Conservation (phyloP, 306 rosid genomes). For the Vigna angularis region DNA sequence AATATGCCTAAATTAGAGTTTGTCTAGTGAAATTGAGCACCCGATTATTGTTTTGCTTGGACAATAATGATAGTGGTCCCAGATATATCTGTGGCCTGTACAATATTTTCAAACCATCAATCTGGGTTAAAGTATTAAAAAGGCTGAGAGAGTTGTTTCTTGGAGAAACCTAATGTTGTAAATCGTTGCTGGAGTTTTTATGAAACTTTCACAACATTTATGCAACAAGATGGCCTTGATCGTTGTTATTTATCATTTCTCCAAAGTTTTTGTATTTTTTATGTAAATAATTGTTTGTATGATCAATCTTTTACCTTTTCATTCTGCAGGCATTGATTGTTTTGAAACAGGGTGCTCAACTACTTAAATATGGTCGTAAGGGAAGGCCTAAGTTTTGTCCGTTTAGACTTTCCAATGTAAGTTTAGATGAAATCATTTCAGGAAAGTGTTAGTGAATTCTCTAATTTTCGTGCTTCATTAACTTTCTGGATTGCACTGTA, state of each 20-base stretch:
- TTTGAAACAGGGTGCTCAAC: slow-evolving; percentile 94
- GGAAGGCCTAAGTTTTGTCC: slow-evolving; percentile 98
- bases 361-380: slow-evolving; percentile 98
- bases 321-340: slow-evolving; percentile 79
- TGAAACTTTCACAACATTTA: slow-evolving; percentile 20
- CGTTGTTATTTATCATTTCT: slow-evolving; percentile 6
- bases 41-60: slow-evolving; percentile 24
- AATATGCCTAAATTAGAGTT: slow-evolving; percentile 6
- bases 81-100: slow-evolving; percentile 8
- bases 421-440: slow-evolving; percentile 49
- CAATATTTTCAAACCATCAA: slow-evolving; percentile 18
- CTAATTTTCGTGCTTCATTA: slow-evolving; percentile 19
- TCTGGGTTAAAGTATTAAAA: slow-evolving; percentile 19
- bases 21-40: slow-evolving; percentile 16
- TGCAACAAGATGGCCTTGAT: slow-evolving; percentile 18
- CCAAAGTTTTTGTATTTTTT: slow-evolving; percentile 15
- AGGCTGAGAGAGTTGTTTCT: slow-evolving; percentile 6
- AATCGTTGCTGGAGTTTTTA: background rate
- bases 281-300: background rate
- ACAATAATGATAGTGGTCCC: slow-evolving; percentile 21
- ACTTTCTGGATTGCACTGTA: slow-evolving; percentile 15
- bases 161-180: slow-evolving; percentile 8
- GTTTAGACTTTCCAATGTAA: slow-evolving; percentile 89
- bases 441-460: slow-evolving; percentile 25
- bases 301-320: slow-evolving; percentile 36